Evolutionary conservation across 1,139 yeast genomes (phyloP).

Genomic region (Magnusiomyces ingens): DNA sequence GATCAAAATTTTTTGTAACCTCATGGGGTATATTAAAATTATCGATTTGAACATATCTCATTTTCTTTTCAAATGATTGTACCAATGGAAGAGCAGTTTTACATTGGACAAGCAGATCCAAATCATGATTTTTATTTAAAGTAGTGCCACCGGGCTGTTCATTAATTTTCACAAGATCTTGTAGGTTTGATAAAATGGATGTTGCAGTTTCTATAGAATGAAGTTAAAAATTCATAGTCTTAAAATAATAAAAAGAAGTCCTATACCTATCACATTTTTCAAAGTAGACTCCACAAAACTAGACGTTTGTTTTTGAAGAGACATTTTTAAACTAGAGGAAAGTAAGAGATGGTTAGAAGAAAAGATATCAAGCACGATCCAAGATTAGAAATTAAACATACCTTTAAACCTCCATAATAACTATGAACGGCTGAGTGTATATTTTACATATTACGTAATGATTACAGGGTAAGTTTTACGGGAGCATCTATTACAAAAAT

Average conservation of each 20-base stretch:
- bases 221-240: not conserved
- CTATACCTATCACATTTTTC: conserved; percentile 2
- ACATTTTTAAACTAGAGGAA: not conserved
- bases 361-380: not conserved
- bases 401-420: too few relatives aligned
- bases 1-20: not conserved
- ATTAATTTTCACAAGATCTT: not conserved
- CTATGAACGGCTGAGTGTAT: too few relatives aligned
- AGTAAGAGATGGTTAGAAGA: not conserved
- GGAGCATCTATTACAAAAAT: too few relatives aligned
- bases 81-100: conserved; percentile 15
- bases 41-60: not conserved
- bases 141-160: not conserved
- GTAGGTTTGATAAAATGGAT: not conserved
- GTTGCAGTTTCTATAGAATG: not conserved
- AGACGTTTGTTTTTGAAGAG: not conserved
- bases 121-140: not conserved
- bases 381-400: too few relatives aligned
- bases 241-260: too few relatives aligned
- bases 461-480: too few relatives aligned
- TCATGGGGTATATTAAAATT: not conserved
- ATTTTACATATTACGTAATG: too few relatives aligned
- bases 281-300: conserved; percentile 3
- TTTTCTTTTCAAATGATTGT: conserved; percentile 14
- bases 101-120: conserved; percentile 10